Percentiles rank a stretch among this genome's conserved stretches.
phyloP scores from a whole-genome alignment of 2,329 filamentous ascomycete species.

The Colletotrichum navitas region DNA sequence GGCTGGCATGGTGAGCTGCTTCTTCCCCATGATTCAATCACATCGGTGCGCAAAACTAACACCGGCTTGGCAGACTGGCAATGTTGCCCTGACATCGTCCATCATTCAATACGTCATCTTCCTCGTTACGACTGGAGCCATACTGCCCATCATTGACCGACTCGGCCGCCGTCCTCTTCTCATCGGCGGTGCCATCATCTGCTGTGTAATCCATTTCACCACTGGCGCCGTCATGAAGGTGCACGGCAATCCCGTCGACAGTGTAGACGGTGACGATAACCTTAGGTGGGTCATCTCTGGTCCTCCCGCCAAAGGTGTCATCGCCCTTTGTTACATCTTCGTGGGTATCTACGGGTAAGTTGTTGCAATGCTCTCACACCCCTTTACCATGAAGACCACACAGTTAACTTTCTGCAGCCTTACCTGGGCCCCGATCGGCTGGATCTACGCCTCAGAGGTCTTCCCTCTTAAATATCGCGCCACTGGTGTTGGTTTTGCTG shows the following conservation, averaged over 20 bases:
- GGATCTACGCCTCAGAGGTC: slow-evolving; percentile 52
- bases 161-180: slow-evolving; percentile 62
- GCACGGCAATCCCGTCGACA: slow-evolving; percentile 58
- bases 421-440: slow-evolving; percentile 51
- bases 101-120: slow-evolving; percentile 69
- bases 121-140: slow-evolving; percentile 63
- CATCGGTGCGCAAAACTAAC: background rate
- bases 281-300: slow-evolving; percentile 61
- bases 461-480: slow-evolving; percentile 62
- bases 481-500: slow-evolving; percentile 66
- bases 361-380: background rate
- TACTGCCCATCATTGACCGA: slow-evolving; percentile 63
- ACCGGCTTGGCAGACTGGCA: slow-evolving; percentile 42
- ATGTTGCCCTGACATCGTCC: slow-evolving; percentile 59
- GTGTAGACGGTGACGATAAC: slow-evolving; percentile 59
- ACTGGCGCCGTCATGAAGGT: slow-evolving; percentile 64
- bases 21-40: too few species aligned
- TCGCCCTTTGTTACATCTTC: slow-evolving; percentile 63
- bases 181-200: slow-evolving; percentile 59
- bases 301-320: slow-evolving; percentile 61
- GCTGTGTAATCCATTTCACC: slow-evolving; percentile 61
- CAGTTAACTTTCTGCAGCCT: slow-evolving; percentile 46
- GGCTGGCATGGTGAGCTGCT: slow-evolving; percentile 60
- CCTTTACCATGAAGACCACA: background rate
- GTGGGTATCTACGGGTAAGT: slow-evolving; percentile 49